Percentiles rank a stretch among this genome's conserved stretches.
Conservation (phyloP, 192 early-diverging fungal genomes). For the Backusella tuberculispora region DNA sequence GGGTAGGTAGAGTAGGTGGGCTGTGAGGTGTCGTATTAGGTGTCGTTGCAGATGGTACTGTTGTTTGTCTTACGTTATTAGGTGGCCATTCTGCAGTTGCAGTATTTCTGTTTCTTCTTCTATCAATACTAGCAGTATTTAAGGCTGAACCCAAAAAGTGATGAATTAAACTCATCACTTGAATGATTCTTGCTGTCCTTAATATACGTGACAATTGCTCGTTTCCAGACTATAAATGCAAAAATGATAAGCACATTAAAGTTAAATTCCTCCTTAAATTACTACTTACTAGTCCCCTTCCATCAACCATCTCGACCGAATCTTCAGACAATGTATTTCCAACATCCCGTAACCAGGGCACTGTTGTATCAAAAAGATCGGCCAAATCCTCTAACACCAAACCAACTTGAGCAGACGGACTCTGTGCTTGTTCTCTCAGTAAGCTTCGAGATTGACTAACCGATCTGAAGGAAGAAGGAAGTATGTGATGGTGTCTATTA, state of each 20-base stretch:
- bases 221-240: background rate
- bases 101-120: conserved; percentile 1
- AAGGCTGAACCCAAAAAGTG: conserved; percentile 40
- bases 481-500: conserved; percentile 10
- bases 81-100: conserved; percentile 1
- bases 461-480: conserved; percentile 19
- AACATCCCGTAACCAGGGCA: conserved; percentile 27
- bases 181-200: conserved; percentile 33
- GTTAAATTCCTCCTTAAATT: background rate
- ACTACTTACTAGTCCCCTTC: background rate
- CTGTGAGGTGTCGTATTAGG: background rate
- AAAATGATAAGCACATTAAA: background rate
- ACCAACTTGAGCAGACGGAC: conserved; percentile 35
- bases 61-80: background rate
- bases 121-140: conserved; percentile 28
- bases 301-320: background rate
- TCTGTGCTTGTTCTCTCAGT: conserved; percentile 21
- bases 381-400: conserved; percentile 37
- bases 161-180: conserved; percentile 37
- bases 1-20: background rate
- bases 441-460: conserved; percentile 26
- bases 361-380: conserved; percentile 23
- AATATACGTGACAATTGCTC: conserved; percentile 15
- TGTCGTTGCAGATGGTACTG: background rate
- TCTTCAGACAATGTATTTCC: background rate